These are phyloP conservation scores for Globisporangium orthogonon DNA, from an alignment of 352 stramenopile genomes.

Conservation along the genomic window DNA sequence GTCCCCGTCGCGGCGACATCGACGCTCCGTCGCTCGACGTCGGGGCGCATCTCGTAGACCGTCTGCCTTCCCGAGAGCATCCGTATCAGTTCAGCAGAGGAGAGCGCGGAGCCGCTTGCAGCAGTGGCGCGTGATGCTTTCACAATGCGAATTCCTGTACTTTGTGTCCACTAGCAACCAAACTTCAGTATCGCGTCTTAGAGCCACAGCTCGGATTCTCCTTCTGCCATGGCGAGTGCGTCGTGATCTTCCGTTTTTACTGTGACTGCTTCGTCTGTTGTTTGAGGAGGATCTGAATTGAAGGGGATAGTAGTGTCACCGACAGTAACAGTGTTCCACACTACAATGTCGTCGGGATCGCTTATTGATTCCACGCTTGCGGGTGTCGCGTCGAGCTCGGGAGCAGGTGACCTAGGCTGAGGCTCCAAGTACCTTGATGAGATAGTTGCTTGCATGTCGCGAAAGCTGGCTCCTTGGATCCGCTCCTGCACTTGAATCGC, in stretches of 20 bases:
- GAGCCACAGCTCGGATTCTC: background rate
- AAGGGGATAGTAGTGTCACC: no score
- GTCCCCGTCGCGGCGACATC: background rate
- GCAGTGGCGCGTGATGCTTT: background rate
- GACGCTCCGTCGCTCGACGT: conserved; percentile 27
- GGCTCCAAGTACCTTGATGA: no score
- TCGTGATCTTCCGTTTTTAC: no score
- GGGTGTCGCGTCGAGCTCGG: background rate
- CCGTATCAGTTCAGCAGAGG: no score
- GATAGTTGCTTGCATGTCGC: no score
- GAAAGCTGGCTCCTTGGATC: background rate
- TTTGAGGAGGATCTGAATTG: no score
- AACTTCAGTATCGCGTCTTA: background rate
- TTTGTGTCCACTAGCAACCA: background rate
- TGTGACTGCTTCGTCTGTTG: no score
- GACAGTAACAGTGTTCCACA: no score
- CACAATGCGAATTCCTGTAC: background rate
- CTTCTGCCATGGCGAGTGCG: no score
- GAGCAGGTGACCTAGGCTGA: background rate
- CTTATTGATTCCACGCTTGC: no score
- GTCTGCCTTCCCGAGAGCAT: background rate
- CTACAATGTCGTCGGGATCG: no score
- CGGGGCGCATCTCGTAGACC: conserved; percentile 20
- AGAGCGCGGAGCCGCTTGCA: background rate
- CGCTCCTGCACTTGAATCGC: background rate